Base-by-base conservation (phyloP, 768 basidiomycete species). In the Russula earlei region DNA sequence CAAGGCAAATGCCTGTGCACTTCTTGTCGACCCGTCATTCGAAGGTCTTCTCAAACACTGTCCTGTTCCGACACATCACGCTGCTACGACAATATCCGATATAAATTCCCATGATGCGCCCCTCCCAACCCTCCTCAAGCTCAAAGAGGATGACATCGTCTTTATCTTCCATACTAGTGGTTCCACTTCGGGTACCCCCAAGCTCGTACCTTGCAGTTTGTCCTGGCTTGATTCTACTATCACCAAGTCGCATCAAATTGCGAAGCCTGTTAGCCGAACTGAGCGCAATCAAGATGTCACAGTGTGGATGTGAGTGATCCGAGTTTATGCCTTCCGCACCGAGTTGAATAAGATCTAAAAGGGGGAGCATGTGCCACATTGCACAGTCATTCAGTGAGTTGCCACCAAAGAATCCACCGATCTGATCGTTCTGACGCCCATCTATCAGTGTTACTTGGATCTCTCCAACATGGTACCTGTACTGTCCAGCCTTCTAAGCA, bases 331-430 rank as follows among this genome's bases (percentile, higher is more conserved):
- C 51, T 61, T 61, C 12, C 52, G 59, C 64, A 62, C 66, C 67
- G n/a, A 29, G 41, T 42, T 73, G 65, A 70, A 67, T 72, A 62
- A 72, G 65, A 60, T 47, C 58, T 55, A 62, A 52, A 72, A 87
- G 85, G 75, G 86, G 87, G 55, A 85, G 83, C 73, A 85, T 89
- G 84, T 87, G 83, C 66, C 87, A 88, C 69, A 88, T 88, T 58
- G 87, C 70, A 27, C 85, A 88, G 68, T 80, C 77, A 40, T 86
- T 82, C 75, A 82, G 85, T 86, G 69, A 74, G 83, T 72, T n/a
- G 17, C 8, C 62, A 19, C 47, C 54, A 36, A 14, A 47, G 33
- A 27, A n/a, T 44, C 52, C 49, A 52, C 51, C 54, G 55, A 33
- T 63, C 54, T 65, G 67, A 61, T 67, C 62, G 54, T 60, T 24